A percentile compares a stretch with the other conserved stretches of the same genome.
Conservation (phyloP, 2,329 filamentous ascomycete species). For the Davidsoniella virescens region DNA sequence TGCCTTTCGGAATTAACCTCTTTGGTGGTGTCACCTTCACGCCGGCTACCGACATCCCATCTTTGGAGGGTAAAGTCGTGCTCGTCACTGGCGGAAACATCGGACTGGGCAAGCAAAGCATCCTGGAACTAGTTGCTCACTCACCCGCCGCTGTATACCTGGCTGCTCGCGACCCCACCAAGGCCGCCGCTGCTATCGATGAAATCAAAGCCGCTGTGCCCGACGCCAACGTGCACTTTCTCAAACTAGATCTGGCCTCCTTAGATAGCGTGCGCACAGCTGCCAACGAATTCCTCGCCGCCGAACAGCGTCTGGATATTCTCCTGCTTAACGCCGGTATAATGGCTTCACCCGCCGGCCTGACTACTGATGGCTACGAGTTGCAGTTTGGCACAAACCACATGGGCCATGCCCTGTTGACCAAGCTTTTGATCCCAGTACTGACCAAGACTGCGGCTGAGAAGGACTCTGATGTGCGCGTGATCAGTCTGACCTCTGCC, state of each 20-base stretch:
- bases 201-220: constrained; percentile 10
- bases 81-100: constrained; percentile 29
- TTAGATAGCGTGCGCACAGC: constrained; percentile 23
- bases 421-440: constrained; percentile 24
- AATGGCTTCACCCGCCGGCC: constrained; percentile 21
- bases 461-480: constrained; percentile 17
- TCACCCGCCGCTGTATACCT: constrained; percentile 28
- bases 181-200: constrained; percentile 19
- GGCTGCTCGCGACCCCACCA: constrained; percentile 27
- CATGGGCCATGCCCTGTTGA: constrained; percentile 30
- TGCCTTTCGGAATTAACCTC: constrained; percentile 12
- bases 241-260: constrained; percentile 23
- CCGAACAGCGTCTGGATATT: constrained; percentile 21
- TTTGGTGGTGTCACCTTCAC: constrained; percentile 15
- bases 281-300: constrained; percentile 20
- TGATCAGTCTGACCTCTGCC: constrained; percentile 19
- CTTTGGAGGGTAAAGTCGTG: constrained; percentile 30
- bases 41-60: constrained; percentile 27
- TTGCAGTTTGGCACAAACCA: constrained; percentile 30
- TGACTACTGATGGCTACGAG: constrained; percentile 26
- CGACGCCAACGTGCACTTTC: constrained; percentile 5
- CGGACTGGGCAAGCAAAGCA: constrained; percentile 24
- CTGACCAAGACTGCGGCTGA: constrained; percentile 18
- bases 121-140: constrained; percentile 23
- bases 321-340: constrained; percentile 31